Evolutionary conservation across 2,329 filamentous ascomycete species (phyloP), one percentile per base, ranked within the genome.

Genomic region (Colletotrichum musicola): DNA sequence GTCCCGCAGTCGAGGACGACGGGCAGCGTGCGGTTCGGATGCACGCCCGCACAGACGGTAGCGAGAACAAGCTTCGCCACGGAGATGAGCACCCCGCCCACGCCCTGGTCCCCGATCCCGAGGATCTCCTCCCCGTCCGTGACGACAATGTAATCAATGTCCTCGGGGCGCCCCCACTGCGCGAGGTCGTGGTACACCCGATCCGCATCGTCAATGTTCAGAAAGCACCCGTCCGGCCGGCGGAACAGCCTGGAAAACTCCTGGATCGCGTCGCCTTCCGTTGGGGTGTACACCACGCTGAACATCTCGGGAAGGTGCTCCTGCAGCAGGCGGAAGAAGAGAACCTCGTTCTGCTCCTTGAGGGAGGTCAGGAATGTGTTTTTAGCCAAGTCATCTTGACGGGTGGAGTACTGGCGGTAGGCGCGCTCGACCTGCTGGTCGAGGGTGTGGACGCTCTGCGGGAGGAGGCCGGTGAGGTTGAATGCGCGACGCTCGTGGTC

Each of bases 1-100:
- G 94, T 97, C 2, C 94, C 94, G 70, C 93, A 95, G 76, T 97
- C 94, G 1, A 97, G 82, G 0, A 95, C 92, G 0, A 97, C 93
- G 0, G 93, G 92, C 0, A 97, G 82, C 4, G 92, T 93, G 25
- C 93, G 85, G 47, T 90, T 90, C 0, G 93, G 93, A 75, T 97
- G 92, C 6, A 97, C 88, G 7, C 94, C 94, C n/a, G 92, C 94
- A 77, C 94, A 97, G 0, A 96, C 81, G 0, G 94, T 97, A 27
- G 93, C 94, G 49, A 97, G 84, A 10, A 91, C 91, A 30, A 97
- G 83, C 76, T 97, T 97, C 6, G 94, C 94, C 1, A 93, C 86
- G 2, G 92, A 94, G 68, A 97, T 97, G 46, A 97, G 83, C 59
- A 97, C 92, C 2, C 91, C 93, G 5, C 94, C 94, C 1, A 93